Conservation (phyloP, 2,329 filamentous ascomycete genomes). For the Arthrobotrys pseudoclavata region DNA sequence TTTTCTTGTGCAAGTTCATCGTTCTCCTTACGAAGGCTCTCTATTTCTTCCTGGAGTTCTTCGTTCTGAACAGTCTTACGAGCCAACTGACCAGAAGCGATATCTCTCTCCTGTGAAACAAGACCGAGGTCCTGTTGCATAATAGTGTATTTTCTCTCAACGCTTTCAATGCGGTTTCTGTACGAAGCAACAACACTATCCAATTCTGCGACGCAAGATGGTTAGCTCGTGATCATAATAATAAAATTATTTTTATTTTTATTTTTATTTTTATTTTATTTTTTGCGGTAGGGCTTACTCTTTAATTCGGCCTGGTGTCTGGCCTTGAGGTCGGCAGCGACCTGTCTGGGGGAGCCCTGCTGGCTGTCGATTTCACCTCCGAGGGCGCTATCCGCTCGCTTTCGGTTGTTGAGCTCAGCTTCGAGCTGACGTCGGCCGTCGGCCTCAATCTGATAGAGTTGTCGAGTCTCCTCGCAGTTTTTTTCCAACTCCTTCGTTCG, state of each 20-base stretch:
- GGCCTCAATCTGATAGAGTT: conserved; percentile 61
- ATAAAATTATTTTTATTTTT: background rate
- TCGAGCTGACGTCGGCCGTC: conserved; percentile 59
- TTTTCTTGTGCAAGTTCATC: conserved; percentile 62
- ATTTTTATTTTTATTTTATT: no score
- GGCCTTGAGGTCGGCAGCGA: conserved; percentile 60
- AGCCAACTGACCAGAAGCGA: conserved; percentile 61
- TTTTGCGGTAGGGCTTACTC: conserved; percentile 56
- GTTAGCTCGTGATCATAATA: conserved; percentile 17
- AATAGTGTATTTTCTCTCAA: conserved; percentile 57
- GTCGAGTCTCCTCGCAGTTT: conserved; percentile 61
- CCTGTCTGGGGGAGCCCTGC: conserved; percentile 48
- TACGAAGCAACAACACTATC: conserved; percentile 61
- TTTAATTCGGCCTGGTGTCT: conserved; percentile 62
- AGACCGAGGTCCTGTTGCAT: conserved; percentile 55
- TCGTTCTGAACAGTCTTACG: conserved; percentile 44
- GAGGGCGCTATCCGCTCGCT: conserved; percentile 60
- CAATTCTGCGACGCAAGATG: conserved; percentile 51
- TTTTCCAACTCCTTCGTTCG: conserved; percentile 61
- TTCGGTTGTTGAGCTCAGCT: conserved; percentile 58
- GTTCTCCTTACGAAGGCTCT: conserved; percentile 58
- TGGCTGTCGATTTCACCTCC: conserved; percentile 62
- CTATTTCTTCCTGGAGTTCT: conserved; percentile 21
- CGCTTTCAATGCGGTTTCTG: conserved; percentile 60
- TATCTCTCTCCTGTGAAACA: conserved; percentile 62